A percentile compares a stretch with the other conserved stretches of the same genome.
Evolutionary conservation across 2,329 filamentous ascomycete species (phyloP).

Genomic region (Fusarium anguioides): DNA sequence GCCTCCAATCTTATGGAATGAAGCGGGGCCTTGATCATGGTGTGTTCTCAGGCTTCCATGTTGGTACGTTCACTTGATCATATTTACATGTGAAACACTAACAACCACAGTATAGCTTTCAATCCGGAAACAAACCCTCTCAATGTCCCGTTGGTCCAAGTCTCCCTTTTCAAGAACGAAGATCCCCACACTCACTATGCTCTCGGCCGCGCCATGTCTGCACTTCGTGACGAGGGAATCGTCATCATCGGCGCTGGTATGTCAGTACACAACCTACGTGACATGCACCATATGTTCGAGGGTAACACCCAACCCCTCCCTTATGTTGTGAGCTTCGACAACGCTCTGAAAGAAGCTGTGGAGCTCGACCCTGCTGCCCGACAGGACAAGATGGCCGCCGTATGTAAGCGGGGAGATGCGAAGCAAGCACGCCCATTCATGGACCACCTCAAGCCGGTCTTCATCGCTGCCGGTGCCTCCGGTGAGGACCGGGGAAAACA

Average conservation of each 20-base stretch:
- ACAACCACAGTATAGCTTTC: slow-evolving; percentile 63
- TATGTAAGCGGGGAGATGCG: slow-evolving; percentile 57
- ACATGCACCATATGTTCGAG: slow-evolving; percentile 52
- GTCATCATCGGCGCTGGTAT: slow-evolving; percentile 78
- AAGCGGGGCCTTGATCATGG: slow-evolving; percentile 79
- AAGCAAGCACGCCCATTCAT: slow-evolving; percentile 61
- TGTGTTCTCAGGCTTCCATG: slow-evolving; percentile 76
- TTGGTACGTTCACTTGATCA: slow-evolving; percentile 43
- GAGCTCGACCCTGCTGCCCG: slow-evolving; percentile 55
- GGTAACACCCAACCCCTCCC: slow-evolving; percentile 60
- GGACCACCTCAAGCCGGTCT: slow-evolving; percentile 63
- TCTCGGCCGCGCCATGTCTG: slow-evolving; percentile 72
- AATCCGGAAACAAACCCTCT: slow-evolving; percentile 70
- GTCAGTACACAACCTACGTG: slow-evolving; percentile 77
- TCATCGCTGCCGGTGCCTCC: slow-evolving; percentile 59
- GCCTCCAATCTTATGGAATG: slow-evolving; percentile 69
- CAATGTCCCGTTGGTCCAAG: slow-evolving; percentile 76
- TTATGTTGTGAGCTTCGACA: slow-evolving; percentile 72
- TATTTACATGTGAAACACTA: not conserved
- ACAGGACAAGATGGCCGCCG: slow-evolving; percentile 54
- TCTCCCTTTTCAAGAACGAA: slow-evolving; percentile 74
- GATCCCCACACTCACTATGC: slow-evolving; percentile 73
- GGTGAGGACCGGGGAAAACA: slow-evolving; percentile 56
- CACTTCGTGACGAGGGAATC: slow-evolving; percentile 74
- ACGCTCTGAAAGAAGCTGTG: slow-evolving; percentile 73